phyloP scores from a whole-genome alignment of 352 stramenopile genomes.

The Saprolegnia parasitica region DNA sequence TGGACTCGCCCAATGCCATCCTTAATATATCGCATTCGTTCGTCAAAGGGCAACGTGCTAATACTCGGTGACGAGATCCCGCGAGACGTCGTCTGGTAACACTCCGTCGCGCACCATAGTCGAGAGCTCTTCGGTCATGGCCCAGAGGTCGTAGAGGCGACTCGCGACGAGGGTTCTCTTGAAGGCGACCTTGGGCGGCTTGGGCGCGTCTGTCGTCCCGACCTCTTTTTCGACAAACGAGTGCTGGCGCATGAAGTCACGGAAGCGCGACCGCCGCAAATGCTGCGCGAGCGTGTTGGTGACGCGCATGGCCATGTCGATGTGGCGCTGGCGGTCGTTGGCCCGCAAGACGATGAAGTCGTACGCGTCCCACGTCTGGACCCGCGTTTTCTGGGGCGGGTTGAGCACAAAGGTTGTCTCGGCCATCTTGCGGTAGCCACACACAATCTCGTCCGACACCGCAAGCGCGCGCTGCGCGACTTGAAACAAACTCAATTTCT shows the following conservation, averaged over 20 bases:
- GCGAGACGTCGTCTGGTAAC: background rate
- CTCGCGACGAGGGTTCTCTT: background rate
- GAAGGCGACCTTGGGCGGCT: background rate
- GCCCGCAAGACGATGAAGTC: constrained; percentile 6
- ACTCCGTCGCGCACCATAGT: background rate
- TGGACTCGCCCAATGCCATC: too few relatives aligned
- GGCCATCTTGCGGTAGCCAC: background rate
- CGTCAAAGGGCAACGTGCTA: background rate
- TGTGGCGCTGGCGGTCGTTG: background rate
- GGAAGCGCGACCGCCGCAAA: background rate
- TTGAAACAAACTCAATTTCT: constrained; percentile 11
- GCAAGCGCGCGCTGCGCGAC: background rate
- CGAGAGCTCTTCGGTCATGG: constrained; percentile 13
- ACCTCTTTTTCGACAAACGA: background rate
- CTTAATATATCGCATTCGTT: too few relatives aligned
- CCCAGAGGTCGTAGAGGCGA: constrained; percentile 2
- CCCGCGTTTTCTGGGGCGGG: background rate
- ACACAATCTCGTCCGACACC: constrained; percentile 9
- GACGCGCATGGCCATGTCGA: background rate
- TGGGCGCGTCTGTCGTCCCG: background rate
- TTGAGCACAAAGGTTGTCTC: background rate
- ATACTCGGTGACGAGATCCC: constrained; percentile 4
- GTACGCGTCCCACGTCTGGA: background rate
- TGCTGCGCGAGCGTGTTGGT: background rate
- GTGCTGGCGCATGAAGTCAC: background rate